These are phyloP conservation scores for Solanum etuberosum DNA, from an alignment of 257 asterid species.

Conservation along the genomic window DNA sequence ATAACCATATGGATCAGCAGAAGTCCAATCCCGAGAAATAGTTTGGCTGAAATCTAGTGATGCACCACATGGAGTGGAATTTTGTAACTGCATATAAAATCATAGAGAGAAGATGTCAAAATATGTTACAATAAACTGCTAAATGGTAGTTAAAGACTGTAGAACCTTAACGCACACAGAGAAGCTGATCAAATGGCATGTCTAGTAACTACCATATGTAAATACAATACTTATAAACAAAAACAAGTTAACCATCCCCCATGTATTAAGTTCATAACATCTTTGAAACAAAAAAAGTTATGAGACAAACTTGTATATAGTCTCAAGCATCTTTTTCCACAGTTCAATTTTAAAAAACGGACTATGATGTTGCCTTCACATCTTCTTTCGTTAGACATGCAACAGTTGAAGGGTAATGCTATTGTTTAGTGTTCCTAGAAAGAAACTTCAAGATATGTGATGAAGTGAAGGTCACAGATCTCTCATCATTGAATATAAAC, in stretches of 20 bases:
- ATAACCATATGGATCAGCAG: constrained; percentile 33
- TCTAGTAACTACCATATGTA: not conserved
- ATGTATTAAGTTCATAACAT: not conserved
- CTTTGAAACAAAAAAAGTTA: not conserved
- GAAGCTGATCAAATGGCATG: not conserved
- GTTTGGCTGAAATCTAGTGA: constrained; percentile 44
- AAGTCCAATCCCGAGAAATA: constrained; percentile 34
- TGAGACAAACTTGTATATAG: not conserved
- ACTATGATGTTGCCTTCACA: not conserved
- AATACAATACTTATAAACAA: not conserved
- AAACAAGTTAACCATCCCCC: not conserved
- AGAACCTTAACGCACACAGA: not conserved
- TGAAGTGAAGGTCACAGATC: not conserved
- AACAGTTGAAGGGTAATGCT: not conserved
- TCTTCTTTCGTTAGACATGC: not conserved
- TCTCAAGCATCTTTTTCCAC: not conserved
- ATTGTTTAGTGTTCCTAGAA: not conserved
- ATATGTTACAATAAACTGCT: not conserved
- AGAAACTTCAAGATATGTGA: not conserved
- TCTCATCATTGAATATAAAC: not conserved
- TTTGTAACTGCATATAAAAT: constrained; percentile 40
- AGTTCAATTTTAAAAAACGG: not conserved
- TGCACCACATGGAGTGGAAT: constrained; percentile 33
- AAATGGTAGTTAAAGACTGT: not conserved
- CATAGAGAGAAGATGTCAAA: not conserved